A percentile compares a stretch with the other conserved stretches of the same genome.
phyloP scores from a whole-genome alignment of 768 basidiomycete genomes.

The Roridomyces roridus region DNA sequence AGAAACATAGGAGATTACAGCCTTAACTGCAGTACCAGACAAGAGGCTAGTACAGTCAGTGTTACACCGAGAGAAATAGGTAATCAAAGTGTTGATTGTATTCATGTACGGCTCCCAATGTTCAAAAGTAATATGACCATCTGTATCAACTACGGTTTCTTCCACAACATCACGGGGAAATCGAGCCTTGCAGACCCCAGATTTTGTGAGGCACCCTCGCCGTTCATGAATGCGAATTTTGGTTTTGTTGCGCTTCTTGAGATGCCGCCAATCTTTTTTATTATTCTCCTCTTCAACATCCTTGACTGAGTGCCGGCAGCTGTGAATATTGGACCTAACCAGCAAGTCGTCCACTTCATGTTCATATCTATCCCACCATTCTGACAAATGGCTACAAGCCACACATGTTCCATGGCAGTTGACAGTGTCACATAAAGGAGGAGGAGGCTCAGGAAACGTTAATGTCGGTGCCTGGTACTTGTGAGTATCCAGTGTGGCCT shows the following conservation, averaged over 20 bases:
- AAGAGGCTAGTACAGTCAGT: slow-evolving; percentile 4
- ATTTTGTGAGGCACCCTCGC: slow-evolving; percentile 12
- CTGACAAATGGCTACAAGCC: neutral
- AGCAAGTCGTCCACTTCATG: slow-evolving; percentile 27
- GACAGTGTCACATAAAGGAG: neutral
- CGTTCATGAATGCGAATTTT: neutral
- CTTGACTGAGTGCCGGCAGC: slow-evolving; percentile 11
- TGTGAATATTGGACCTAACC: slow-evolving; percentile 26
- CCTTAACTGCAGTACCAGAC: slow-evolving; percentile 7
- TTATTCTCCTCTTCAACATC: neutral
- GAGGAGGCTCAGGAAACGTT: slow-evolving; percentile 28
- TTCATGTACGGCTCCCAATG: neutral
- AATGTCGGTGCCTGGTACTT: slow-evolving; percentile 25
- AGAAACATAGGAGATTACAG: slow-evolving; percentile 1
- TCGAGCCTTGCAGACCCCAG: slow-evolving; percentile 25
- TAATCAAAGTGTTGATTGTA: neutral
- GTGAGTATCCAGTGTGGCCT: neutral
- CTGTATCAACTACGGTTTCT: slow-evolving; percentile 27
- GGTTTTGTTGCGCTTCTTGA: slow-evolving; percentile 6
- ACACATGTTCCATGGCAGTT: slow-evolving; percentile 9
- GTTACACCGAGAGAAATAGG: neutral
- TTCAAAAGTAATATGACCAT: slow-evolving; percentile 15
- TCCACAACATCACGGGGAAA: slow-evolving; percentile 28
- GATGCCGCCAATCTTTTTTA: neutral
- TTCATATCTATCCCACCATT: slow-evolving; percentile 23